Evolutionary conservation across 805 yeast species (phyloP).

Genomic region (Hanseniaspora hatyaiensis): DNA sequence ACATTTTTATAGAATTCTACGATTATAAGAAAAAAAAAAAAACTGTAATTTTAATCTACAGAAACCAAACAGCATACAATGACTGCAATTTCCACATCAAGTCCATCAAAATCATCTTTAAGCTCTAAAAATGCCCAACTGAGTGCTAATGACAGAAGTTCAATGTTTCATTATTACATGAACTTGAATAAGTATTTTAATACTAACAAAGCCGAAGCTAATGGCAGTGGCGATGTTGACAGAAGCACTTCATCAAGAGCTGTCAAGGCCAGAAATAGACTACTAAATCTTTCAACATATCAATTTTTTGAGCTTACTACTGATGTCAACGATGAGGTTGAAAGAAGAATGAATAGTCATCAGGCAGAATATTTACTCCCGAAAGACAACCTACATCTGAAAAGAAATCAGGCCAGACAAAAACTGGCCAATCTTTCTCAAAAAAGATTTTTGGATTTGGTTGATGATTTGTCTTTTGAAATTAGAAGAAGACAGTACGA

Average conservation of each 20-base stretch:
- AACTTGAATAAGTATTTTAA: constrained; percentile 8
- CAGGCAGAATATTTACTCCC: constrained; percentile 58
- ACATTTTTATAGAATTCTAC: no score
- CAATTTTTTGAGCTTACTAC: constrained; percentile 87
- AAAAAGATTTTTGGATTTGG: constrained; percentile 75
- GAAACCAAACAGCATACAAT: no score
- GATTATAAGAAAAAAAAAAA: no score
- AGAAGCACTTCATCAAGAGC: constrained; percentile 41
- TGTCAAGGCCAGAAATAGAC: constrained; percentile 72
- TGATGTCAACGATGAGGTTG: constrained; percentile 87
- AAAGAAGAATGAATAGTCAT: constrained; percentile 54
- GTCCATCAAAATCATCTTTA: background rate
- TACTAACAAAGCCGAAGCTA: background rate
- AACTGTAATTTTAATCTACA: no score
- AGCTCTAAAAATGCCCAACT: constrained; percentile 2
- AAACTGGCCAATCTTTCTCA: constrained; percentile 77
- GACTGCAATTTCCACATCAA: constrained; percentile 32
- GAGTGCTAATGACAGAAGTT: constrained; percentile 12
- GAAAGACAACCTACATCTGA: constrained; percentile 68
- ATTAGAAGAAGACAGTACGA: constrained; percentile 65
- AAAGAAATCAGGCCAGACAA: constrained; percentile 89
- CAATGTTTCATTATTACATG: constrained; percentile 12
- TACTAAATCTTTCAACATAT: constrained; percentile 62
- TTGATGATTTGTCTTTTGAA: constrained; percentile 77
- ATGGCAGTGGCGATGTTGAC: constrained; percentile 17